Percentiles rank a stretch among this genome's conserved stretches.
Evolutionary conservation across 768 basidiomycete species (phyloP).

Genomic region (Harrya chromipes): DNA sequence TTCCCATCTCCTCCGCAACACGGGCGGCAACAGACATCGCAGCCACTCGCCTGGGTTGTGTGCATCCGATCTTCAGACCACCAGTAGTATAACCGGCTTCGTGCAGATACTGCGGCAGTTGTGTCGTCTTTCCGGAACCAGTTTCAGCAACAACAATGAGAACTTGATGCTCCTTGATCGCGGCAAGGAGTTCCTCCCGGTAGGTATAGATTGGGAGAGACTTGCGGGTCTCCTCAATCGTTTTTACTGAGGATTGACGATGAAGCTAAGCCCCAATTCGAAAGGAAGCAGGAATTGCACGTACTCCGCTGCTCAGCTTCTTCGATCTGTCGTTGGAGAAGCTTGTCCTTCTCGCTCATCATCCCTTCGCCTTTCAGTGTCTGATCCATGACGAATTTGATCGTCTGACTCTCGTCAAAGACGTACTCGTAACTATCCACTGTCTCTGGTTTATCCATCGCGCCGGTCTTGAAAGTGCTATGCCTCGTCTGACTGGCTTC

Average conservation of each 20-base stretch:
- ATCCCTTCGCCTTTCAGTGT: constrained; percentile 62
- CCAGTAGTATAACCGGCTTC: constrained; percentile 92
- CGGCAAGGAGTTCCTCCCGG: constrained; percentile 84
- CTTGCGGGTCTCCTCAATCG: constrained; percentile 92
- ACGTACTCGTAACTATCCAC: constrained; percentile 95
- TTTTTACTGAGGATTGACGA: constrained; percentile 51
- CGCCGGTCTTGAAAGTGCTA: constrained; percentile 87
- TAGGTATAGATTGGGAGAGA: constrained; percentile 89
- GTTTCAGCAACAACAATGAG: constrained; percentile 98
- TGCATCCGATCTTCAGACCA: constrained; percentile 85
- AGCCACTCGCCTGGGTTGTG: constrained; percentile 96
- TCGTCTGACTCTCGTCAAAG: constrained; percentile 96
- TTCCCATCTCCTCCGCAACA: constrained; percentile 98
- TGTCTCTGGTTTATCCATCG: constrained; percentile 81
- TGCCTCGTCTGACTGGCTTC: constrained; percentile 88
- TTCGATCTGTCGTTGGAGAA: constrained; percentile 84
- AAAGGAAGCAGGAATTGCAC: constrained; percentile 22
- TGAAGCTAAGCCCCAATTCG: not conserved
- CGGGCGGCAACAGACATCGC: constrained; percentile 99
- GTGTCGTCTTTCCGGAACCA: constrained; percentile 98
- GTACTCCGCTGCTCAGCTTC: constrained; percentile 87
- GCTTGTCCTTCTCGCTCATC: constrained; percentile 81
- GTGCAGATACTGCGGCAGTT: constrained; percentile 96
- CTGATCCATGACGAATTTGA: constrained; percentile 89
- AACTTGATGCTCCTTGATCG: constrained; percentile 88